Percentiles rank a stretch among this genome's conserved stretches.
phyloP scores from a whole-genome alignment of 345 rosid genomes.

The Lepidium africanum region DNA sequence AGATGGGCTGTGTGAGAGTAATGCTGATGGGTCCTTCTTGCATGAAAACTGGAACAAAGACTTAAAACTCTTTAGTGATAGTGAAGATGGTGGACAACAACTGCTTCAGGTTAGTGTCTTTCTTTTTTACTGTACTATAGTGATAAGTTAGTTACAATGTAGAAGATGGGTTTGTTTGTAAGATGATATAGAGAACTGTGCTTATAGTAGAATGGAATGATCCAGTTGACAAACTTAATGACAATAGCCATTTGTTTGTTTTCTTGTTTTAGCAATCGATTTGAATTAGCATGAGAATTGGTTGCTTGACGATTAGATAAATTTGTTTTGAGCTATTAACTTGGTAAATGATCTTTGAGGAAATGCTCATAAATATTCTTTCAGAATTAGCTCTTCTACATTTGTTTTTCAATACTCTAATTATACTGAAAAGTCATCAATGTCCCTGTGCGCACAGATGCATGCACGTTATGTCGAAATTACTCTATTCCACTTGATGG shows the following conservation, averaged over 20 bases:
- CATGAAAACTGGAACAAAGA: constrained; percentile 92
- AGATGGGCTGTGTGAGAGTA: constrained; percentile 79
- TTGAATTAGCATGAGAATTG: not conserved
- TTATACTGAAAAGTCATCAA: not conserved
- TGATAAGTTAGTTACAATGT: not conserved
- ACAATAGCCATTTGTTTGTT: not conserved
- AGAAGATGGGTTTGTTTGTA: not conserved
- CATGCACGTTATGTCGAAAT: not conserved
- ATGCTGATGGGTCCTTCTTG: constrained; percentile 84
- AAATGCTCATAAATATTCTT: not conserved
- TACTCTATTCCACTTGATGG: not conserved
- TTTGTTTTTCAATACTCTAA: not conserved
- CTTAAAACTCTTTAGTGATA: constrained; percentile 59
- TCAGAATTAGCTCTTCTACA: not conserved
- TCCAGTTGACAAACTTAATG: not conserved
- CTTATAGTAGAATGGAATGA: not conserved
- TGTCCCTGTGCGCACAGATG: not conserved
- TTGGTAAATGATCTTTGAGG: not conserved
- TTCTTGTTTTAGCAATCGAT: not conserved
- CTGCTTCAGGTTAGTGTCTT: constrained; percentile 60
- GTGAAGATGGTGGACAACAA: constrained; percentile 84
- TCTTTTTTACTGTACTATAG: not conserved
- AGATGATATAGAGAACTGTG: not conserved
- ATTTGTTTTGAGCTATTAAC: not conserved
- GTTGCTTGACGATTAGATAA: not conserved